Evolutionary conservation across 371 early-diverging fungal species (phyloP).

Genomic region (Rhizopus stolonifer): DNA sequence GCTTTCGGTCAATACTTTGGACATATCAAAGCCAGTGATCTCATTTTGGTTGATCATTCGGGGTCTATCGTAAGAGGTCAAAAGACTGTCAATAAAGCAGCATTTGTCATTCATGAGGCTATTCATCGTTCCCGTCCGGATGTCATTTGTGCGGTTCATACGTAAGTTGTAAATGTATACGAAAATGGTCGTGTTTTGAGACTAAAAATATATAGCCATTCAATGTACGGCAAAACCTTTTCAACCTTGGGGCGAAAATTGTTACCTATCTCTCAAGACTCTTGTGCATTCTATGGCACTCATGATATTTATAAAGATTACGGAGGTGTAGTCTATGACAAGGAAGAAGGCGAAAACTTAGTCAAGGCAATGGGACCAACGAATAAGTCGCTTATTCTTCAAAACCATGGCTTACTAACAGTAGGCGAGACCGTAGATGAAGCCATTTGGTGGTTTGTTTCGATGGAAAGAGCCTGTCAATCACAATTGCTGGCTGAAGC

Average conservation of each 20-base stretch:
- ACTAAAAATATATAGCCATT: conserved; percentile 35
- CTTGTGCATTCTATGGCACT: conserved; percentile 56
- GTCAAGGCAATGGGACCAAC: conserved; percentile 43
- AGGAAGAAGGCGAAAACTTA: conserved; percentile 52
- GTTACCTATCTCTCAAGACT: conserved; percentile 59
- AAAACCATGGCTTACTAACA: conserved; percentile 63
- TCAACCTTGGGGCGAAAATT: conserved; percentile 47
- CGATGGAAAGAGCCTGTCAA: conserved; percentile 58
- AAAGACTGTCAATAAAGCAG: conserved; percentile 56
- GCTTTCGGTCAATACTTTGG: conserved; percentile 56
- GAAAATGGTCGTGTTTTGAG: not conserved
- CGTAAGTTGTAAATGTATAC: conserved; percentile 20
- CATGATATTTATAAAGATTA: conserved; percentile 53
- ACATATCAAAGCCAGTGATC: conserved; percentile 54
- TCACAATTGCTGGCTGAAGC: conserved; percentile 58
- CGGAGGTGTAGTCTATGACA: conserved; percentile 55
- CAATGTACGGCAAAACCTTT: conserved; percentile 61
- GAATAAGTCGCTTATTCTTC: conserved; percentile 55
- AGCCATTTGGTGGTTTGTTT: conserved; percentile 59
- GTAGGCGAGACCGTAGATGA: conserved; percentile 55
- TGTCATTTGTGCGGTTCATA: conserved; percentile 57
- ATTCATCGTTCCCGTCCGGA: conserved; percentile 51
- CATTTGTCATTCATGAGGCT: conserved; percentile 62
- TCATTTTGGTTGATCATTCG: conserved; percentile 54
- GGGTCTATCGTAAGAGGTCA: conserved; percentile 54